phyloP scores from a whole-genome alignment of 441 rosid species.

The Bocquillonia castaneifolia region DNA sequence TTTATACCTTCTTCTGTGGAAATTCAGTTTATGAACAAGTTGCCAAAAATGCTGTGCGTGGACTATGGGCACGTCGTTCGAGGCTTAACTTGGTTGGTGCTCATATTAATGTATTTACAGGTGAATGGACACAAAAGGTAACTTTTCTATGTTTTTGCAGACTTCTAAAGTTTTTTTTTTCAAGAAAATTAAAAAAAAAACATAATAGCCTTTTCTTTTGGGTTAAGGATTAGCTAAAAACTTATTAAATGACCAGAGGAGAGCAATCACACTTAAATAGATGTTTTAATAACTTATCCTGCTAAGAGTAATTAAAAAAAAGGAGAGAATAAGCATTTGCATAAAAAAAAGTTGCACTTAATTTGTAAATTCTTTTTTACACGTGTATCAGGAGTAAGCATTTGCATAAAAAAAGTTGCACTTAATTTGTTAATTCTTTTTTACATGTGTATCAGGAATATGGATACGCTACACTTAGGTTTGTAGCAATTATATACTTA shows the following conservation, averaged over 20 bases:
- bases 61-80: conserved; percentile 98
- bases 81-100: conserved; percentile 90
- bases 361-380: not conserved
- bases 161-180: conserved; percentile 5
- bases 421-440: not conserved
- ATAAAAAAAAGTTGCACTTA: not conserved
- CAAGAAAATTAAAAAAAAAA: too few species aligned
- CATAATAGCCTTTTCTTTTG: too few species aligned
- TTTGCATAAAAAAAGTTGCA: not conserved
- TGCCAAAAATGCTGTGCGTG: conserved; percentile 87
- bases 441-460: not conserved
- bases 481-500: conserved; percentile 8
- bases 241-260: too few species aligned
- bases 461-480: not conserved
- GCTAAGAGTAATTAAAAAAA: too few species aligned
- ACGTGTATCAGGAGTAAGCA: not conserved
- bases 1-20: conserved; percentile 18
- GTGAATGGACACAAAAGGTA: conserved; percentile 99
- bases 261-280: too few species aligned
- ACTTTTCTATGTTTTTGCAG: conserved; percentile 14
- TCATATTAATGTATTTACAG: conserved; percentile 96
- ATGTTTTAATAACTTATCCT: not conserved
- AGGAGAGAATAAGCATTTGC: too few species aligned
- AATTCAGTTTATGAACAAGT: conserved; percentile 87
- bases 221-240: too few species aligned